Base-by-base conservation (phyloP, 768 basidiomycete genomes). In the Kwoniella bestiolae region DNA sequence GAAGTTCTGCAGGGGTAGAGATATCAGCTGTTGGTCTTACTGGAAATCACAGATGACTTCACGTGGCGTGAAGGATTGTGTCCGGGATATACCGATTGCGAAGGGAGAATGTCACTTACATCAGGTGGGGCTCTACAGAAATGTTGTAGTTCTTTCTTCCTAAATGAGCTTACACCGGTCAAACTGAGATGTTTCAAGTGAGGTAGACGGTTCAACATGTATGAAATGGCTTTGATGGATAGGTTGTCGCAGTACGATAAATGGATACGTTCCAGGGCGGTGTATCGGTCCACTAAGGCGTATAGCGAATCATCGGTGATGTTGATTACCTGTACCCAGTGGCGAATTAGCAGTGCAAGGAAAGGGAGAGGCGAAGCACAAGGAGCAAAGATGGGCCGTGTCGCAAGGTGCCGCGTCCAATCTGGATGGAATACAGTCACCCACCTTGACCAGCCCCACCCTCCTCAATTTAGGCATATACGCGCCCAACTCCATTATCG, bases 191-290 rank as follows among this genome's bases (percentile, higher is more conserved):
- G 96, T 0, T 92, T 96, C 31, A 99, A 84, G 71, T 91, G 91
- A 76, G 88, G 88, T n/a, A 98, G 85, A 75, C 90, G 89, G 76
- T 90, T 88, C 46, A 99, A 86, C 49, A 99, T 85, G 80, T 90
- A 92, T 75, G 94, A 90, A 53, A 98, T 87, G 18, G 94, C 94
- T 83, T 89, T 86, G 72, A 97, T 91, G 5, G 91, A 88, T 61
- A 99, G 90, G 75, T 94, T 91, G 79, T 96, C 92, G 80, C 96
- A 99, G 78, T 98, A 97, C 2, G 93, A 96, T 53, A 99, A 84
- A 82, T 99, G 96, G 23, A 99, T 92, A 44, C 96, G 89, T 79
- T 99, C 96, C 25, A 98, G 85, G 8, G 92, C 90, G 29, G 87
- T 87, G 73, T 91, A 88, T 16, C 92, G 87, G 67, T 92, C 90